Base-by-base conservation (phyloP, 371 early-diverging fungal species). In the Coemansia sp. region DNA sequence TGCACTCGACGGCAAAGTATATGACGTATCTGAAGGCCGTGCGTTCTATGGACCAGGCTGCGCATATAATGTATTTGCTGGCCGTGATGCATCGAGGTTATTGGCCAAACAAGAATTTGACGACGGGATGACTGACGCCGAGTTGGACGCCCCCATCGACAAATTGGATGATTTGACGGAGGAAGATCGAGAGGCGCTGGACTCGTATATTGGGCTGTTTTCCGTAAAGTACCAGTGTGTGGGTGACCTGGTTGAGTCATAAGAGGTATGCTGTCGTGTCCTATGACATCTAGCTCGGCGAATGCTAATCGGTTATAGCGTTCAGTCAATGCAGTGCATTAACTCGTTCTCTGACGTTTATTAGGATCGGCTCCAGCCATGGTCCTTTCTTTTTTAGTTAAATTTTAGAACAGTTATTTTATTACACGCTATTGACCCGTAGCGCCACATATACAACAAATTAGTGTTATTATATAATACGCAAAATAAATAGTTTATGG, bases 21-120 rank as follows among this genome's bases (percentile, higher is more conserved):
- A 88, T 74, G 96, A 97, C 72, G 97, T 97, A 6, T 88, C 92
- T 2, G 80, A 84, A 16, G 94, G 95, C 18, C 82, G 87, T 11
- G 88, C 86, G 61, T 95, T 94, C 79, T 97, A 97, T 71, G 97
- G 96, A 3, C 82, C 86, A 12, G 94, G 96, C 18, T 90, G 93
- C 0, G 89, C 93, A 16, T 97, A 97, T 79, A 93, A 89, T 21
- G 93, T 94, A 78, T 97, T 97, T 88, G 94, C 90, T 21, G 91
- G 92, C 5, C 85, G 88, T 16, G 92, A 93, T 77, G 91, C 92
- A 1, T 90, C 91, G 5, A 86, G 96, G 48, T 91, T 95, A 2
- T 78, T 97, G 59, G 92, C 96, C 48, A 93, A 92, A 75, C 88
- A 93, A 74, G 93, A 94, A 39, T 96, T 97, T 81, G 95, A 94